A percentile compares a stretch with the other conserved stretches of the same genome.
Evolutionary conservation across 2,329 filamentous ascomycete species (phyloP).

Genomic region (Ascochyta clinopodiicola): DNA sequence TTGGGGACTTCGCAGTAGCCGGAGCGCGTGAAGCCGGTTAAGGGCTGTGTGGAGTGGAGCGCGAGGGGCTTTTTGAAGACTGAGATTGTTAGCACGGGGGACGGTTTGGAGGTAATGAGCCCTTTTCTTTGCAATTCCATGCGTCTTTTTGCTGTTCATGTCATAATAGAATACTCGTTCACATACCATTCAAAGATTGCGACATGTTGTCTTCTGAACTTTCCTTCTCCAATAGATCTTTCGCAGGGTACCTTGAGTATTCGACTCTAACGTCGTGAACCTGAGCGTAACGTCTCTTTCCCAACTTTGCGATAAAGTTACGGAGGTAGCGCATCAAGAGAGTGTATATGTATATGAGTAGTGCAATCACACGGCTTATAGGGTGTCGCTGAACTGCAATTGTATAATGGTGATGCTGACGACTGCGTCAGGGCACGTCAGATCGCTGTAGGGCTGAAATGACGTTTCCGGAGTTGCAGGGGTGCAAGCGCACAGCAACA

Average conservation of each 20-base stretch:
- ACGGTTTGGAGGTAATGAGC: not conserved
- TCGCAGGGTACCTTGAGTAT: constrained; percentile 15
- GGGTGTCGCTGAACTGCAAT: not conserved
- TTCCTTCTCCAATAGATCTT: constrained; percentile 7
- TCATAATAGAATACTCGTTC: too few species aligned
- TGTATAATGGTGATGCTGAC: constrained; percentile 15
- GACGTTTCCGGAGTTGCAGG: constrained; percentile 5
- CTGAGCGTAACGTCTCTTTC: constrained; percentile 33
- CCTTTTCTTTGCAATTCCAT: too few species aligned
- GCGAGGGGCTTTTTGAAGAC: constrained; percentile 66
- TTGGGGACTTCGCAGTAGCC: constrained; percentile 65
- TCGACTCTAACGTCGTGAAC: constrained; percentile 38
- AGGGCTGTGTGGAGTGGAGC: constrained; percentile 63
- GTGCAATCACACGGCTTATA: not conserved
- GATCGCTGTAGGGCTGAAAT: constrained; percentile 17
- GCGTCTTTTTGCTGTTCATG: too few species aligned
- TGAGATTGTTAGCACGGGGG: constrained; percentile 30
- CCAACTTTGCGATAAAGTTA: constrained; percentile 9
- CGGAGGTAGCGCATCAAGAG: constrained; percentile 26
- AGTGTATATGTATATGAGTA: not conserved
- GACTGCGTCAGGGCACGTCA: constrained; percentile 18
- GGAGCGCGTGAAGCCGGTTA: constrained; percentile 67
- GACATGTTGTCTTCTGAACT: constrained; percentile 3
- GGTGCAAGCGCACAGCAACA: constrained; percentile 8
- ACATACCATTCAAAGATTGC: constrained; percentile 17